Base-by-base conservation (phyloP, 2,329 filamentous ascomycete genomes). In the Magnaporthiopsis incrustans region DNA sequence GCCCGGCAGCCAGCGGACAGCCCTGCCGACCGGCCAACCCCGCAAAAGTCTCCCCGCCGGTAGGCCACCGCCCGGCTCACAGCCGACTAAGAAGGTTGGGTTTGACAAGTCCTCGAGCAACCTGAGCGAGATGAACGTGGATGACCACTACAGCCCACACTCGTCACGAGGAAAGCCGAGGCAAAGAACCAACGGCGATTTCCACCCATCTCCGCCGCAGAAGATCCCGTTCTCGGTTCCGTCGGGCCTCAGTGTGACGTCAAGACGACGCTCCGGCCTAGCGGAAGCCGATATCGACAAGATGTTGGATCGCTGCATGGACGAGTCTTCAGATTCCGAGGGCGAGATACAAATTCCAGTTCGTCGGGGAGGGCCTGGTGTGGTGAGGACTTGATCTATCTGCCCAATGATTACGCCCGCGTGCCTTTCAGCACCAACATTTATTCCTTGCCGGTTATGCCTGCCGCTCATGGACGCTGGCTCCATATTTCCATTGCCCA, bases 261-360 rank as follows among this genome's bases (percentile, higher is more conserved):
- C 73, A 7, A 74, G 77, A 69, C 70, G 78, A 65, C 71, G 79
- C 68, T 71, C 76, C n/a, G 71, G 74, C 5, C 68, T 86, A 56
- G 76, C 76, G 2, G 83, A 85, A 53, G 82, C 82, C 57, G 83
- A 86, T 56, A 84, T 86, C 64, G 83, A 86, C 65, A 77, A 79
- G 53, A 85, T 86, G 81, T 74, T 86, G 57, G 83, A 86, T 64
- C 77, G 77, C 50, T 82, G 78, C 2, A 80, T 77, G 2, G 77
- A 79, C 30, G 77, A 81, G 59, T 79, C 82, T 64, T 84, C 82
- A 25, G 84, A 85, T 59, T 85, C 84, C 22, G 84, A 86, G 35
- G 81, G 80, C 38, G 83, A 86, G 70, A 86, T 86, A 64, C 74
- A 79, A 62, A 74, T 85, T 8, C 82, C 81, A 0, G 63, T 71